These are phyloP conservation scores for Cladorrhinum sp. DNA, from an alignment of 2,329 filamentous ascomycete species.

Conservation along the genomic window DNA sequence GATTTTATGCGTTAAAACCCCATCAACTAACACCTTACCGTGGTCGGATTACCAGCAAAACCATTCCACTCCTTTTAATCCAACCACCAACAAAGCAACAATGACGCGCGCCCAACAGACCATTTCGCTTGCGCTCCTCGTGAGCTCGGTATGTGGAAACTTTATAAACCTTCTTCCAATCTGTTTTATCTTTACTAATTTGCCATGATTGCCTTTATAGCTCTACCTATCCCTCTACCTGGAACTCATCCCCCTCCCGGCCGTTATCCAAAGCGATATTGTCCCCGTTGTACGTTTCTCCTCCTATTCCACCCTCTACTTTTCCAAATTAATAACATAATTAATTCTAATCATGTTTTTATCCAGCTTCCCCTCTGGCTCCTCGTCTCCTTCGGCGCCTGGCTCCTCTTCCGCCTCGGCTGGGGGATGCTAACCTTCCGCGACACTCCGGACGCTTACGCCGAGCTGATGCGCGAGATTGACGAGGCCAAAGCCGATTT, in stretches of 20 bases:
- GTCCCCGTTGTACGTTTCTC: slow-evolving; percentile 74
- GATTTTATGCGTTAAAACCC: neutral
- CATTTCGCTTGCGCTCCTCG: slow-evolving; percentile 79
- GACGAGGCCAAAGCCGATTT: slow-evolving; percentile 72
- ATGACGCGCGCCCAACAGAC: slow-evolving; percentile 97
- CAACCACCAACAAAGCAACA: slow-evolving; percentile 33
- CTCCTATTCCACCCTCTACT: neutral
- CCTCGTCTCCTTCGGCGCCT: slow-evolving; percentile 85
- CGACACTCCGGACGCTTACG: slow-evolving; percentile 87
- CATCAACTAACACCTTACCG: neutral
- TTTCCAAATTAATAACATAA: slow-evolving; percentile 4
- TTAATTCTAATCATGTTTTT: neutral
- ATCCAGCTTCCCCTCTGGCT: slow-evolving; percentile 88
- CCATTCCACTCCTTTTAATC: neutral
- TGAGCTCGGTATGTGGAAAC: slow-evolving; percentile 69
- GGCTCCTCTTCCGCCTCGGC: slow-evolving; percentile 87
- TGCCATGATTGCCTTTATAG: slow-evolving; percentile 44
- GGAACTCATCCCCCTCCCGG: slow-evolving; percentile 75
- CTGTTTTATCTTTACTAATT: neutral
- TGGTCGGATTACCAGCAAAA: no score
- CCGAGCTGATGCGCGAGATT: slow-evolving; percentile 84
- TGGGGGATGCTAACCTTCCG: slow-evolving; percentile 95
- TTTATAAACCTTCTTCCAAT: neutral
- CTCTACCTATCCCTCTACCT: slow-evolving; percentile 86
- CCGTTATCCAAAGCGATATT: slow-evolving; percentile 75